phyloP scores from a whole-genome alignment of 768 basidiomycete species.

The Boletus eberwhitei region DNA sequence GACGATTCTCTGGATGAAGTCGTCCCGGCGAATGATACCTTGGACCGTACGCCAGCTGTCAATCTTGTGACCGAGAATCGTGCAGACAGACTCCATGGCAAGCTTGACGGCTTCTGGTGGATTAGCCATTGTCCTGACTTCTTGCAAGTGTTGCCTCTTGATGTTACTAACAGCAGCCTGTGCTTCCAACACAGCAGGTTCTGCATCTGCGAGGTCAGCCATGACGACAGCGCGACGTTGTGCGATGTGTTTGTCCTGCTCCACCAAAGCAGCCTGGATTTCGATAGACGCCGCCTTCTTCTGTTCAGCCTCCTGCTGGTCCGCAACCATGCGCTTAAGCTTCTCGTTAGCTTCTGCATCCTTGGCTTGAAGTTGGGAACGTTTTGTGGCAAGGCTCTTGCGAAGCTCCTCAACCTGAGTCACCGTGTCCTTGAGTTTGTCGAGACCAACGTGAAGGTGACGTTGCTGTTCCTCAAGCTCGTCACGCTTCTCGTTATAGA shows the following conservation, averaged over 20 bases:
- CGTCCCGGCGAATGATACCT: constrained; percentile 91
- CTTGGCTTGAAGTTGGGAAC: constrained; percentile 89
- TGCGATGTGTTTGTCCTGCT: constrained; percentile 87
- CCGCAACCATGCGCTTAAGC: constrained; percentile 94
- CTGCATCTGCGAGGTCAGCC: constrained; percentile 94
- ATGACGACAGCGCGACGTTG: constrained; percentile 87
- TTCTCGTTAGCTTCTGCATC: constrained; percentile 96
- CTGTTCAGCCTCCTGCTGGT: constrained; percentile 98
- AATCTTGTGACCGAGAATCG: constrained; percentile 92
- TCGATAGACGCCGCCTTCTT: constrained; percentile 96
- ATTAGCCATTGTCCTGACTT: constrained; percentile 97
- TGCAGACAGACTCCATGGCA: constrained; percentile 98
- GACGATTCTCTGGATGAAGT: constrained; percentile 94
- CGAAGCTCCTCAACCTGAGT: constrained; percentile 95
- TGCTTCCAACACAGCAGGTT: constrained; percentile 94
- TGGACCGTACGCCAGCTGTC: constrained; percentile 97
- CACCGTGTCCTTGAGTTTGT: constrained; percentile 94
- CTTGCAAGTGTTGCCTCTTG: constrained; percentile 91
- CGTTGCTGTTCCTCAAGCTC: constrained; percentile 98
- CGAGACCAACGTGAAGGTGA: constrained; percentile 95
- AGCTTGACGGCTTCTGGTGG: constrained; percentile 97
- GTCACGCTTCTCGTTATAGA: constrained; percentile 94
- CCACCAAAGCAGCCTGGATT: constrained; percentile 89
- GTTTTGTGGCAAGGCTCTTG: constrained; percentile 91
- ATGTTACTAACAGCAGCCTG: constrained; percentile 96